Percentiles rank a stretch among this genome's conserved stretches.
Evolutionary conservation across 352 stramenopile genomes (phyloP).

Genomic region (Phytophthora sansomeana): DNA sequence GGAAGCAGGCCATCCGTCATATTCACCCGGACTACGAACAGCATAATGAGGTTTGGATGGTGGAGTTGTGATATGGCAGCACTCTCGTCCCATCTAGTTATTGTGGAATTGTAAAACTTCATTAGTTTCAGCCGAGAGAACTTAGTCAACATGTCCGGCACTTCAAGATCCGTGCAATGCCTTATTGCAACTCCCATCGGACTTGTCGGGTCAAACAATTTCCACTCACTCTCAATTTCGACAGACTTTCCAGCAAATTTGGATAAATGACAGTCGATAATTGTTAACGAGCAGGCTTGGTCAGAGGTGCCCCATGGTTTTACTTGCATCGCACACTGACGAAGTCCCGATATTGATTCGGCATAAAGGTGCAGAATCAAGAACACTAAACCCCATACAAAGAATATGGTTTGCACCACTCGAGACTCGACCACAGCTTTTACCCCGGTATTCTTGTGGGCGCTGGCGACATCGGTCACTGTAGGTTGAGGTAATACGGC

Average conservation of each 20-base stretch:
- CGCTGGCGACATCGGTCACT: background rate
- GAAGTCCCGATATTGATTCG: slow-evolving; percentile 13
- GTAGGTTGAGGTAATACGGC: background rate
- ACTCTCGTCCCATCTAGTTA: slow-evolving; percentile 34
- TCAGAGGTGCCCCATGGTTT: slow-evolving; percentile 34
- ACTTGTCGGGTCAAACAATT: slow-evolving; percentile 25
- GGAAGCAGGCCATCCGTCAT: slow-evolving; percentile 43
- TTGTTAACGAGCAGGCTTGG: slow-evolving; percentile 35
- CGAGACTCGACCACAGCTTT: slow-evolving; percentile 6
- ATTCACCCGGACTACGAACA: slow-evolving; percentile 46
- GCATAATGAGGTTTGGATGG: slow-evolving; percentile 43
- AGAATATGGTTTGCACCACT: slow-evolving; percentile 10
- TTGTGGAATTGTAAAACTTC: slow-evolving; percentile 50
- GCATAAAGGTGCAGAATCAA: slow-evolving; percentile 31
- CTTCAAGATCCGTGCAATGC: slow-evolving; percentile 39
- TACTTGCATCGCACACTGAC: slow-evolving; percentile 31
- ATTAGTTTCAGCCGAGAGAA: slow-evolving; percentile 40
- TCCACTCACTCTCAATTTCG: slow-evolving; percentile 13
- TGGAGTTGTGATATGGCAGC: slow-evolving; percentile 30
- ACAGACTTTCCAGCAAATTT: background rate
- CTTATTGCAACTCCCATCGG: slow-evolving; percentile 29
- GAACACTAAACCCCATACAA: slow-evolving; percentile 20
- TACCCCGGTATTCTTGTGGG: background rate
- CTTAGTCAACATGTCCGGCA: slow-evolving; percentile 36
- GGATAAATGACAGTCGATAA: slow-evolving; percentile 33